A percentile compares a stretch with the other conserved stretches of the same genome.
Evolutionary conservation across 2,329 filamentous ascomycete species (phyloP).

Genomic region (Neoarthrinium moseri): DNA sequence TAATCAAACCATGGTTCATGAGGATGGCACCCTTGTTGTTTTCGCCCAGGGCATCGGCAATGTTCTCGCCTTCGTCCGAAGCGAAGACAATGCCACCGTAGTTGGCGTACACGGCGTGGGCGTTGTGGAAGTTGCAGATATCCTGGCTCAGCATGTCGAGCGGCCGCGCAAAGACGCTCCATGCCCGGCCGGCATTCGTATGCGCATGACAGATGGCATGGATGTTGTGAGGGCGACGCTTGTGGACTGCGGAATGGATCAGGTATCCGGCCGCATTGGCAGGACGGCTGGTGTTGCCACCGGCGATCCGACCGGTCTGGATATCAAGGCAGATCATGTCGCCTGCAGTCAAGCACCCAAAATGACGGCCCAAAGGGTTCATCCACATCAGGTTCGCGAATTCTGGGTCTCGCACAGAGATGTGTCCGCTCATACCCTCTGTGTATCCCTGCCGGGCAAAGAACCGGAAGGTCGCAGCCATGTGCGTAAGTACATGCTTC

Average conservation of each 20-base stretch:
- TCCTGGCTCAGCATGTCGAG: constrained; percentile 73
- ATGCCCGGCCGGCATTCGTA: constrained; percentile 64
- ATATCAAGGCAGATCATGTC: constrained; percentile 68
- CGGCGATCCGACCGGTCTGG: constrained; percentile 56
- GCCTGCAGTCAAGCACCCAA: constrained; percentile 60
- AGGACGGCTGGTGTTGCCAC: constrained; percentile 58
- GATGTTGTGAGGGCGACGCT: constrained; percentile 58
- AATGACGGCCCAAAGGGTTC: constrained; percentile 64
- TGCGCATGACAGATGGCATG: constrained; percentile 70
- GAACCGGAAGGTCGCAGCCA: constrained; percentile 67
- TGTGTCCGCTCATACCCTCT: constrained; percentile 57
- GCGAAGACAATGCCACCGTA: constrained; percentile 53
- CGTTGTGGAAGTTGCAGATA: constrained; percentile 62
- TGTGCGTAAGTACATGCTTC: constrained; percentile 63
- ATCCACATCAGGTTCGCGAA: constrained; percentile 65
- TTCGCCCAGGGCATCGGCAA: constrained; percentile 60
- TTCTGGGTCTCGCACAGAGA: constrained; percentile 66
- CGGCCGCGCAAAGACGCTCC: constrained; percentile 61
- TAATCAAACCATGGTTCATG: constrained; percentile 71
- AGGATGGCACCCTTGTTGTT: constrained; percentile 62
- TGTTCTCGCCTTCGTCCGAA: constrained; percentile 62
- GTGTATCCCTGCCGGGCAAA: constrained; percentile 65
- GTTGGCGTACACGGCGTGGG: constrained; percentile 63
- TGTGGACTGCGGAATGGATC: constrained; percentile 69
- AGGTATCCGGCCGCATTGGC: constrained; percentile 68